Evolutionary conservation across 2,329 filamentous ascomycete species (phyloP).

Genomic region (Talaromyces sp.): DNA sequence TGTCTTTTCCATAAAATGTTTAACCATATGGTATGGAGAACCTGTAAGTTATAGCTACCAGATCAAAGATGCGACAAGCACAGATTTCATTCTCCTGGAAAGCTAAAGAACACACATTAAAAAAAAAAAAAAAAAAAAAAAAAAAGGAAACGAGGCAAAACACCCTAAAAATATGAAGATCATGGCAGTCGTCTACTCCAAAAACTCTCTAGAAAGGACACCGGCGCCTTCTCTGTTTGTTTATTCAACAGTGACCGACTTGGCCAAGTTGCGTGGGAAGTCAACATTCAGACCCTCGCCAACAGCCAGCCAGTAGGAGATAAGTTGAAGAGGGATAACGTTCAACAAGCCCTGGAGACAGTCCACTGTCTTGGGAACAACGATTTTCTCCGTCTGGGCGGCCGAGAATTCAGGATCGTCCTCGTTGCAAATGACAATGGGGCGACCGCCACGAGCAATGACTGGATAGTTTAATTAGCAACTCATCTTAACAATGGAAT

Average conservation of each 20-base stretch:
- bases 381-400: slow-evolving; percentile 92
- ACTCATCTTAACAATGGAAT: slow-evolving; percentile 11
- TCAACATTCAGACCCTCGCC: slow-evolving; percentile 96
- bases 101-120: slow-evolving; percentile 14
- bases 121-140: slow-evolving; percentile 13
- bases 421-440: slow-evolving; percentile 97
- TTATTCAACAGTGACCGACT: slow-evolving; percentile 99
- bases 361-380: slow-evolving; percentile 94
- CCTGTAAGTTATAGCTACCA: neutral
- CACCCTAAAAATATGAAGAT: slow-evolving; percentile 29
- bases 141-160: no score
- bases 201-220: slow-evolving; percentile 6
- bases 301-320: slow-evolving; percentile 98
- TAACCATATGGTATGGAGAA: no score
- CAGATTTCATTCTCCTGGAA: slow-evolving; percentile 22
- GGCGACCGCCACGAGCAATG: slow-evolving; percentile 91
- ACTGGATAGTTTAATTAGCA: slow-evolving; percentile 58
- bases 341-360: slow-evolving; percentile 95
- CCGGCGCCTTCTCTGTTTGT: neutral
- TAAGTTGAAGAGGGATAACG: slow-evolving; percentile 94
- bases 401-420: slow-evolving; percentile 84
- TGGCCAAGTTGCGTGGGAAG: slow-evolving; percentile 97
- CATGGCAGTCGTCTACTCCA: slow-evolving; percentile 28
- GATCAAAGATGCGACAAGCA: neutral
- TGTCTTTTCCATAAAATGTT: no score